Percentiles rank a stretch among this genome's conserved stretches.
These are phyloP conservation scores for Suillus fuscotomentosus DNA, from an alignment of 768 basidiomycete species.

Conservation along the genomic window DNA sequence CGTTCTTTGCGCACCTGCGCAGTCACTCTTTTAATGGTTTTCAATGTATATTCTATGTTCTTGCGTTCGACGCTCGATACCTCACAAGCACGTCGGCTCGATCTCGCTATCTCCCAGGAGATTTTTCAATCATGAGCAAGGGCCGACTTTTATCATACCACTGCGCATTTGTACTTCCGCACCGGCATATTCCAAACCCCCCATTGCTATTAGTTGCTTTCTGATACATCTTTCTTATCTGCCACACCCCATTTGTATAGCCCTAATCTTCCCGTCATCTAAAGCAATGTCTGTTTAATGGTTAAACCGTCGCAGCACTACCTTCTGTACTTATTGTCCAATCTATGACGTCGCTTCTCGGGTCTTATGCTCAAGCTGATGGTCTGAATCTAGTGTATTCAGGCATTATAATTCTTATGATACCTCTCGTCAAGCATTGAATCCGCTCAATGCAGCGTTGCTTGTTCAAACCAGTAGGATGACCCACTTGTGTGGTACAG, in stretches of 20 bases:
- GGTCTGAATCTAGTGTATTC: not conserved
- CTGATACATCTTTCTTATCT: constrained; percentile 39
- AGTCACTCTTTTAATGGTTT: constrained; percentile 32
- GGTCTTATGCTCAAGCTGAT: not conserved
- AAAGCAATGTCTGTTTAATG: constrained; percentile 43
- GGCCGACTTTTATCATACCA: constrained; percentile 46
- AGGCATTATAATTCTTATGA: not conserved
- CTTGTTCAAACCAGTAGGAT: not conserved
- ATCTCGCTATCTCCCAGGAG: constrained; percentile 37
- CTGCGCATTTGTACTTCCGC: constrained; percentile 69
- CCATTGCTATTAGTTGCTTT: constrained; percentile 40
- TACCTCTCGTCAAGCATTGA: not conserved
- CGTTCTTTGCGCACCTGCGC: constrained; percentile 13
- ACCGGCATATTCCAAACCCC: constrained; percentile 51
- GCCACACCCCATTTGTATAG: constrained; percentile 42
- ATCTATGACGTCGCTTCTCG: constrained; percentile 31
- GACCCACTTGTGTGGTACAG: not conserved
- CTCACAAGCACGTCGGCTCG: constrained; percentile 32
- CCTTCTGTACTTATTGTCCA: constrained; percentile 40
- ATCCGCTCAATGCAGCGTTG: too few relatives aligned
- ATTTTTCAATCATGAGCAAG: constrained; percentile 33
- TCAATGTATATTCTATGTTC: constrained; percentile 37
- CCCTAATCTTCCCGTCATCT: constrained; percentile 37
- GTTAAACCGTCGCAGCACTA: constrained; percentile 36
- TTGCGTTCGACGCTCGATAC: constrained; percentile 35